Evolutionary conservation across 441 rosid species (phyloP).

Genomic region (Arabidopsis hybrid): DNA sequence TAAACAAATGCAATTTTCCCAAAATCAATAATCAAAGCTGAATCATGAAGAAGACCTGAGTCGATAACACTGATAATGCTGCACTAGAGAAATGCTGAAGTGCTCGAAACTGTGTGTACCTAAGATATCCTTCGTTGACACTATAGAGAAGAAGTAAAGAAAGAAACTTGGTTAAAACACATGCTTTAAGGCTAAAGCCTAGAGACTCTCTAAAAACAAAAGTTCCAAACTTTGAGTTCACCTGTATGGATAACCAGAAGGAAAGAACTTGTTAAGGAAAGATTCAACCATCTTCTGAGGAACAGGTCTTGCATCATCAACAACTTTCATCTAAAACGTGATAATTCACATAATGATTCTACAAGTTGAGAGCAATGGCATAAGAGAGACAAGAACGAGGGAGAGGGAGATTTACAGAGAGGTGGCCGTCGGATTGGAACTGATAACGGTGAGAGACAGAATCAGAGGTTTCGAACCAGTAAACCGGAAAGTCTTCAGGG

Average conservation of each 20-base stretch:
- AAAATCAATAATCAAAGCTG: too few species aligned
- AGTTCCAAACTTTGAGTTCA: slow-evolving; percentile 29
- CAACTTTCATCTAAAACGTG: slow-evolving; percentile 61
- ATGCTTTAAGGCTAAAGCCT: background rate
- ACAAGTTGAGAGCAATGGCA: background rate
- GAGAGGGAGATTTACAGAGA: slow-evolving; percentile 58
- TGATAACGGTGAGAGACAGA: slow-evolving; percentile 70
- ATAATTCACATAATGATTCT: slow-evolving; percentile 8
- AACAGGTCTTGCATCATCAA: slow-evolving; percentile 76
- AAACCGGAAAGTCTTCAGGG: slow-evolving; percentile 49
- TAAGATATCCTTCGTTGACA: slow-evolving; percentile 92
- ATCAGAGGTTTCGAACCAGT: slow-evolving; percentile 79
- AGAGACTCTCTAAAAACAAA: background rate
- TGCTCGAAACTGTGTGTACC: slow-evolving; percentile 92
- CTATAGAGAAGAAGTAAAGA: slow-evolving; percentile 47
- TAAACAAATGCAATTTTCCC: background rate
- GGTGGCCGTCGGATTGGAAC: slow-evolving; percentile 73
- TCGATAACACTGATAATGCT: slow-evolving; percentile 82
- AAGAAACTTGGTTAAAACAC: slow-evolving; percentile 12
- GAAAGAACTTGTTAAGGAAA: slow-evolving; percentile 83
- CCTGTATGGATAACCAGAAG: slow-evolving; percentile 98
- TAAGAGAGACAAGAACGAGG: background rate
- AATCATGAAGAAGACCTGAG: slow-evolving; percentile 71
- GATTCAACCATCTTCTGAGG: slow-evolving; percentile 70
- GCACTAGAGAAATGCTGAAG: slow-evolving; percentile 92